Evolutionary conservation across 805 yeast genomes (phyloP), one percentile per base, ranked within the genome.

Genomic region (Schwanniomyces sp.): DNA sequence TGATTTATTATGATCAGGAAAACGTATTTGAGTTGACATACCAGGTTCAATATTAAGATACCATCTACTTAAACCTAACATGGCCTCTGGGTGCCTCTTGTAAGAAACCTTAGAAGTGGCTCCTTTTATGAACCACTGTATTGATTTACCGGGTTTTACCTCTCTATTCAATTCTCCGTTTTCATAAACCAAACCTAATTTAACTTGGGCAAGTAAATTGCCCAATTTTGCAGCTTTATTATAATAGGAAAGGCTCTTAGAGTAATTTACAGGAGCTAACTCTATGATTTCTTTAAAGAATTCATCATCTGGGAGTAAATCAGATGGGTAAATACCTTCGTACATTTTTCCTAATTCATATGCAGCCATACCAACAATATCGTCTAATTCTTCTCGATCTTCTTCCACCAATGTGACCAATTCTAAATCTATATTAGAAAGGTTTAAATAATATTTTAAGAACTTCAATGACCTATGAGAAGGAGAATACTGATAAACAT

Each of bases 271-370:
- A 0, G 78, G 78, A 0, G 72, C 72, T 34, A 62, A 48, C 47
- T 68, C 67, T 37, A 72, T 54, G 2, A 71, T 62, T 41, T 62
- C 58, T 40, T 52, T 52, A 37, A 72, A 59, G 48, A 74, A 74
- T 27, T 60, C 69, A 50, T 69, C 72, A 2, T 70, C 72, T 5
- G 63, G 49, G 4, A 61, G 49, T 41, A 73, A 60, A 50, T 72
- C 75, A 4, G 75, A 76, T 5, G 78, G 77, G 52, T 73, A 74
- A 10, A 70, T 63, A 1, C 78, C 78, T 57, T 74, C 78, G 52
- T 71, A 70, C 34, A 74, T 63, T 45, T 64, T 64, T 3, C 76
- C 78, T 47, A 74, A 57, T 53, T 74, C 74, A 57, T 57, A 72
- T 43, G 66, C 64, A 1, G 78, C 74, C 53, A 62, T 58, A 0